phyloP scores from a whole-genome alignment of 1,284 basidiomycete species.

The Melanopsichium pennsylvanicum region DNA sequence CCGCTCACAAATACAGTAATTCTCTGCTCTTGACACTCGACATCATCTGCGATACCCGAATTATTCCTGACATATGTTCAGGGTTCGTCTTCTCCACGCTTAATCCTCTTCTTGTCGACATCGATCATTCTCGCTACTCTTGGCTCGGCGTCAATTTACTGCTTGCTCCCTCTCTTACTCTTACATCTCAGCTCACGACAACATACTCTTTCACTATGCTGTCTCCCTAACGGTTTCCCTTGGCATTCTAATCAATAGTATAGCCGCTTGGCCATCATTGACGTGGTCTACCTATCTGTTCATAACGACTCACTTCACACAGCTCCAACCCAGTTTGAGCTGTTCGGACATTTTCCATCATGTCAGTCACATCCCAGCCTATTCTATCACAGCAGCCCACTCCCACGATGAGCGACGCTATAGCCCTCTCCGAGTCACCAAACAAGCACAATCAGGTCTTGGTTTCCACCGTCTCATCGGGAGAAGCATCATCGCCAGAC shows the following conservation, averaged over 20 bases:
- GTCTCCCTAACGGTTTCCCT: too few relatives aligned
- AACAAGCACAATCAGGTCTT: constrained; percentile 7
- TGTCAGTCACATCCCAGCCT: constrained; percentile 16
- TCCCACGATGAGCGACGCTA: neutral
- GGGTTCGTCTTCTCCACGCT: neutral
- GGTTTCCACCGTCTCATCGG: constrained; percentile 8
- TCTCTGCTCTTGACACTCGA: neutral
- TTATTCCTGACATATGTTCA: neutral
- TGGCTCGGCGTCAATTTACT: too few relatives aligned
- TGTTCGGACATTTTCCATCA: neutral
- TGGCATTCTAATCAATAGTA: too few relatives aligned
- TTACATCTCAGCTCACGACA: too few relatives aligned
- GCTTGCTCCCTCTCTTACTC: neutral
- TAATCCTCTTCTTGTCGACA: neutral
- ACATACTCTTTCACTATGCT: too few relatives aligned
- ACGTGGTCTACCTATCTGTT: too few relatives aligned
- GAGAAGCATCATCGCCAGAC: constrained; percentile 19
- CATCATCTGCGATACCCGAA: neutral
- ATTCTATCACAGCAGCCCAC: neutral
- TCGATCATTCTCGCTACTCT: neutral
- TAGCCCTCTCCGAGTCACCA: constrained; percentile 8
- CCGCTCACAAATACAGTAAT: too few relatives aligned
- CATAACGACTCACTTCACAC: neutral
- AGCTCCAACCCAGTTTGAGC: neutral
- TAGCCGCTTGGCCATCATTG: too few relatives aligned